Conservation (phyloP, 2,329 filamentous ascomycete genomes). For the Fusarium nodosum region DNA sequence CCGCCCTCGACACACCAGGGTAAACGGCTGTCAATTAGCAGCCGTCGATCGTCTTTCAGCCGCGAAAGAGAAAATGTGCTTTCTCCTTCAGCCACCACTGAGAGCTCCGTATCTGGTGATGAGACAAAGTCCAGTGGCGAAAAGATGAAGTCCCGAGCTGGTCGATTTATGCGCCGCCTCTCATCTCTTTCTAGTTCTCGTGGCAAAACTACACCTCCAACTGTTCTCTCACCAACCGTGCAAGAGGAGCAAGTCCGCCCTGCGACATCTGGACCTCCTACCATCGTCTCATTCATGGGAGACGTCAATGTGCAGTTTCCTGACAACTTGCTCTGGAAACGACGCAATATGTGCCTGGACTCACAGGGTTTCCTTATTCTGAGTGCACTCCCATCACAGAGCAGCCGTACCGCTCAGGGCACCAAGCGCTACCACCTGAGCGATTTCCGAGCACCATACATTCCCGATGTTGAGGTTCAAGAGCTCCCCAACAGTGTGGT, state of each 20-base stretch:
- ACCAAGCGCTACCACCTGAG: slow-evolving; percentile 86
- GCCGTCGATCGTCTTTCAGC: slow-evolving; percentile 66
- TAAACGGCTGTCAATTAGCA: slow-evolving; percentile 75
- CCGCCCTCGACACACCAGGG: slow-evolving; percentile 63
- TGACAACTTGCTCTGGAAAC: slow-evolving; percentile 96
- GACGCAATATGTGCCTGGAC: slow-evolving; percentile 88
- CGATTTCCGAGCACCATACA: slow-evolving; percentile 83
- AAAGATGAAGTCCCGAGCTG: slow-evolving; percentile 65
- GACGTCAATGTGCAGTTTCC: slow-evolving; percentile 98
- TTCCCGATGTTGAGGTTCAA: slow-evolving; percentile 91
- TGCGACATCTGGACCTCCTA: slow-evolving; percentile 52
- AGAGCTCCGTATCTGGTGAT: slow-evolving; percentile 62
- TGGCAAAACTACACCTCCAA: slow-evolving; percentile 61
- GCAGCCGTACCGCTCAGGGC: slow-evolving; percentile 60
- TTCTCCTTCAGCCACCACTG: slow-evolving; percentile 60
- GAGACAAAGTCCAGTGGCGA: slow-evolving; percentile 61
- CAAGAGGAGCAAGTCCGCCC: slow-evolving; percentile 59
- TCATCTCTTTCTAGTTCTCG: slow-evolving; percentile 65
- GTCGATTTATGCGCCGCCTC: slow-evolving; percentile 70
- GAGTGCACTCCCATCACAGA: slow-evolving; percentile 70
- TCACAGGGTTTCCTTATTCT: slow-evolving; percentile 86
- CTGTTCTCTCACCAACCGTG: slow-evolving; percentile 64
- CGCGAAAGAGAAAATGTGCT: slow-evolving; percentile 56
- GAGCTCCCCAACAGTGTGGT: slow-evolving; percentile 89
- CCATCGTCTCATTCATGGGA: slow-evolving; percentile 77